A percentile compares a stretch with the other conserved stretches of the same genome.
Conservation (phyloP, 176 grass and related monocot species). For the Zoysia pacifica region DNA sequence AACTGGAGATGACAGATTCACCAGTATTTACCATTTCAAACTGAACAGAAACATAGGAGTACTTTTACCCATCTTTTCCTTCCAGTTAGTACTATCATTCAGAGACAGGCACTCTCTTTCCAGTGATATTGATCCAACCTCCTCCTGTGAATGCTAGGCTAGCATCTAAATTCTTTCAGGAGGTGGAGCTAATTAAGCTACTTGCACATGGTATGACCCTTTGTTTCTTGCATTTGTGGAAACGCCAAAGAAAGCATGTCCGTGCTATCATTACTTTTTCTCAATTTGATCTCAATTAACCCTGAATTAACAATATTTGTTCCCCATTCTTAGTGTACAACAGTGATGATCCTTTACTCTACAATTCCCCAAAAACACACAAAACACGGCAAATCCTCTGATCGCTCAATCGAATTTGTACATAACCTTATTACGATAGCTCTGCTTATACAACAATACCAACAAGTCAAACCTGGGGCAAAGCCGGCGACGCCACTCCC, state of each 20-base stretch:
- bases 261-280: neutral
- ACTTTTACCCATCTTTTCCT: neutral
- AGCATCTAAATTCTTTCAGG: constrained; percentile 2
- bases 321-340: neutral
- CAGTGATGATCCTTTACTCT: constrained; percentile 15
- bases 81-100: neutral
- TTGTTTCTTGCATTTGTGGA: constrained; percentile 17
- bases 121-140: constrained; percentile 10
- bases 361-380: constrained; percentile 23
- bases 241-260: neutral
- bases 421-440: constrained; percentile 30
- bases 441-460: constrained; percentile 40
- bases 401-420: constrained; percentile 43
- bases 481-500: neutral
- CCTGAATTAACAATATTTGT: neutral
- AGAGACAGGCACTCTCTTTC: constrained; percentile 12
- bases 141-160: neutral
- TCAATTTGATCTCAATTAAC: constrained; percentile 4
- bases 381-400: constrained; percentile 27
- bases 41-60: neutral
- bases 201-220: neutral
- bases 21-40: neutral
- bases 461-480: constrained; percentile 23
- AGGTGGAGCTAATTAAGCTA: neutral
- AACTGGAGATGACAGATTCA: neutral